phyloP scores from a whole-genome alignment of 73 alveolate genomes.

The Paramecium tetraurelia region DNA sequence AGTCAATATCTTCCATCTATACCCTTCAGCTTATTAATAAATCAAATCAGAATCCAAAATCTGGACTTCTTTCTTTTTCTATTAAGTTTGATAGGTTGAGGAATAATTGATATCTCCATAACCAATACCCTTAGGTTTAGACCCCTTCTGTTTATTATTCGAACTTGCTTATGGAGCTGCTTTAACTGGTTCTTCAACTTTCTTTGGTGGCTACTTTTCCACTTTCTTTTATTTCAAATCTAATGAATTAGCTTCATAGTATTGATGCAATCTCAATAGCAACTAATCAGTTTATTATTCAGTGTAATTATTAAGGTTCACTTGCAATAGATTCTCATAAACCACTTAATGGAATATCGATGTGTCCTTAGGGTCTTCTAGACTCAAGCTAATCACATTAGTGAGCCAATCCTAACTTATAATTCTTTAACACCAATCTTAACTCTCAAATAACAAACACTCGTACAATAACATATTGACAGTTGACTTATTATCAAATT shows the following conservation, averaged over 20 bases:
- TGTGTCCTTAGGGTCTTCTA: neutral
- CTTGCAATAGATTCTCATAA: neutral
- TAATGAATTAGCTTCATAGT: neutral
- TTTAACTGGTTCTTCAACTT: neutral
- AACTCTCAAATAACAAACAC: neutral
- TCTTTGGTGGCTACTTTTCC: neutral
- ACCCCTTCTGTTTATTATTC: neutral
- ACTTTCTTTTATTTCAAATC: neutral
- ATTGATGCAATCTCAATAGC: neutral
- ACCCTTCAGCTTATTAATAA: neutral
- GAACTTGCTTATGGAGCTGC: neutral
- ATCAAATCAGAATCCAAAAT: neutral
- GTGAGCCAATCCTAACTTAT: neutral
- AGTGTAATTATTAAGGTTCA: neutral
- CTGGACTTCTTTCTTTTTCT: neutral
- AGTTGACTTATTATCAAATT: neutral
- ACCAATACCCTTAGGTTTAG: slow-evolving; percentile 38
- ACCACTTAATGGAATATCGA: neutral
- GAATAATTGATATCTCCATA: slow-evolving; percentile 28
- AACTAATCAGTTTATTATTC: neutral
- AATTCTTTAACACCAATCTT: neutral
- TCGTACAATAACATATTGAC: neutral
- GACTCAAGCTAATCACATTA: neutral
- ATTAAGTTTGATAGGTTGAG: neutral
- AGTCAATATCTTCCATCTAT: neutral